Conservation (phyloP, 2,329 filamentous ascomycete genomes). For the Ilyonectria mors-panacis region DNA sequence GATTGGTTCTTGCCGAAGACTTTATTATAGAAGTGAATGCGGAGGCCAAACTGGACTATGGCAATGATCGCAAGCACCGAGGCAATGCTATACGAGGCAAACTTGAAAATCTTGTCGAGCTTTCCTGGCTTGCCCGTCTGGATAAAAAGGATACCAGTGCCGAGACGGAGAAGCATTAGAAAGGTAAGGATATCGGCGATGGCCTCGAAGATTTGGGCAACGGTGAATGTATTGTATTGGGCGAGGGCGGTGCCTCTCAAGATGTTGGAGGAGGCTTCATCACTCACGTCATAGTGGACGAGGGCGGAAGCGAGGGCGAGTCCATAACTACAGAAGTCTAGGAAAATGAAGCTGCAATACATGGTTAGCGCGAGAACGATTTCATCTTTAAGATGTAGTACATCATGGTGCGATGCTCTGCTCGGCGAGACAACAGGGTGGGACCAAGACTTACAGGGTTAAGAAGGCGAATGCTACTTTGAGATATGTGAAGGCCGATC, state of each 20-base stretch:
- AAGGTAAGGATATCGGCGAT: constrained; percentile 40
- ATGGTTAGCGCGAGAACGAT: constrained; percentile 1
- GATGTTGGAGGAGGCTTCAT: background rate
- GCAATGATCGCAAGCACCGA: constrained; percentile 34
- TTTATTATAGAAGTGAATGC: constrained; percentile 25
- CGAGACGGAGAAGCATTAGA: constrained; percentile 44
- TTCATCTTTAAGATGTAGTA: too few species aligned
- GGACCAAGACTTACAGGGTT: constrained; percentile 39
- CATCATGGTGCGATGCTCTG: background rate
- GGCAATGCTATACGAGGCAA: constrained; percentile 31
- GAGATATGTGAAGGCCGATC: constrained; percentile 43
- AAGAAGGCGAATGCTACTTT: constrained; percentile 46
- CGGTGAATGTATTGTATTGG: constrained; percentile 16
- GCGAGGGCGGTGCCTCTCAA: constrained; percentile 18
- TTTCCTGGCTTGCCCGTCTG: constrained; percentile 21
- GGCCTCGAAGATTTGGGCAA: constrained; percentile 22
- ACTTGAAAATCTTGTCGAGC: constrained; percentile 34
- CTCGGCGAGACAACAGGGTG: background rate
- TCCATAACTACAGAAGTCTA: constrained; percentile 33
- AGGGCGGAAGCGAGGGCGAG: constrained; percentile 27
- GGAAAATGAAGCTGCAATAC: constrained; percentile 36
- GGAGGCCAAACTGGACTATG: constrained; percentile 38
- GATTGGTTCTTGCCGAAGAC: background rate
- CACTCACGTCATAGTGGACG: background rate
- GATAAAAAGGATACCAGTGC: constrained; percentile 38